Evolutionary conservation across 805 yeast species (phyloP), one percentile per base, ranked within the genome.

Genomic region (Zygoascus tannicola): DNA sequence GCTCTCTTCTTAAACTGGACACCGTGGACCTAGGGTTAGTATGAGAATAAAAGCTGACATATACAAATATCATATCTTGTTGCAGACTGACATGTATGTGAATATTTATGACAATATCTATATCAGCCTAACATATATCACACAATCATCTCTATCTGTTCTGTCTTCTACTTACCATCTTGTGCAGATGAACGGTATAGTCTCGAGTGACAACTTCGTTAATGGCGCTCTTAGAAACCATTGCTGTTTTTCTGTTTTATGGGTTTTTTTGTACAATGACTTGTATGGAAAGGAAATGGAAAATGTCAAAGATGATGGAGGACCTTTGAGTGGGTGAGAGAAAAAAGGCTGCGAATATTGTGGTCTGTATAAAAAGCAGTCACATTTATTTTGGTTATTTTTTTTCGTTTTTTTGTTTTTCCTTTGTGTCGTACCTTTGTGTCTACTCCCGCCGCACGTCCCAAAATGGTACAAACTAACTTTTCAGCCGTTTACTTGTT

Each of bases 121-220:
- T 36, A 22, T 26, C 30, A 26, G 12, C 30, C 30, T 26, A 46
- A 40, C 26, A 21, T 14, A 20, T 28, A 8, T 14, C 22, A 26
- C 30, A 26, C 30, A 26, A 8, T 8, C 12, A 26, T 26, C 30
- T 26, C 12, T 26, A 26, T 12, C 30, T 7, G 12, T 26, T 8
- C 30, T 7, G 30, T 12, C 8, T 12, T 18, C 12, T 16, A 83
- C 94, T 70, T 82, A 85, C 94, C 78, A 97, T 87, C 76, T 87
- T 90, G 95, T 87, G 95, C 75, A 90, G 78, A 86, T 92, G 90
- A 75, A 92, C 88, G 81, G 98, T 92, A 86, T 92, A 92, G 78
- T 92, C 99, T 76, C 99, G 95, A 73, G 98, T 85, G 75, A 92
- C 97, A 75, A 87, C 96, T 88, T 92, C 97, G 78, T 85, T 84